Evolutionary conservation across 176 grass and related monocot species (phyloP), one percentile per base, ranked within the genome.

Genomic region (Raddia distichophylla): DNA sequence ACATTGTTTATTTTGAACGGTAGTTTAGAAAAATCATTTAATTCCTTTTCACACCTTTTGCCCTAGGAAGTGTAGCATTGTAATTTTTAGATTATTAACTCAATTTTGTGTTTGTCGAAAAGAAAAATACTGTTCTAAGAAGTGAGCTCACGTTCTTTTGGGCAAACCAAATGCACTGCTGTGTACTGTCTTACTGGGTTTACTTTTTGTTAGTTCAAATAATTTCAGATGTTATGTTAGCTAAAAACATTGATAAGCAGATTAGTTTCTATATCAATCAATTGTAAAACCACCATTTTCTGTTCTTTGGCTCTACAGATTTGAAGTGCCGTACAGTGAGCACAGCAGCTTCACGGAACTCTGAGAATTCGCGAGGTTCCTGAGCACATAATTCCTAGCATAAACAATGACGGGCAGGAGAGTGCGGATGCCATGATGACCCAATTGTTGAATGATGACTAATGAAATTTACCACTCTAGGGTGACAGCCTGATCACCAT

Each of bases 311-410:
- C 49, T 83, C 53, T 89, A 46, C 92, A 98, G 95, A 83, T 95
- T 95, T 59, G 92, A 93, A 83, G 95, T 98, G 5, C 92, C 95
- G 5, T 98, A 98, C 76, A 98, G 95, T 48, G 95, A 98, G 77
- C 95, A 95, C 56, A 89, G 88, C 80, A 95, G 95, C 89, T 98
- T 98, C 76, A 91, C 84, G 27, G 95, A 98, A 61, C 73, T 98
- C 43, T 75, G 83, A 64, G 84, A 95, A 57, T 98, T 95, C 82
- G 90, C 93, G 57, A 80, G 27, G 80, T 91, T 98, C 88, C 90
- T 4, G 89, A 91, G 80, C 78, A 93, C 64, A 93, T 99, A 82
- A 88, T 95, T 85, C 93, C 96, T 20, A 98, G 96, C 66, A 93
- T 98, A 77, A 99, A 99, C 86, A 99, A 93, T 51, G 72, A 93